Evolutionary conservation across 164 flowering plant genomes (phyloP).

Genomic region (Echeveria elegans): DNA sequence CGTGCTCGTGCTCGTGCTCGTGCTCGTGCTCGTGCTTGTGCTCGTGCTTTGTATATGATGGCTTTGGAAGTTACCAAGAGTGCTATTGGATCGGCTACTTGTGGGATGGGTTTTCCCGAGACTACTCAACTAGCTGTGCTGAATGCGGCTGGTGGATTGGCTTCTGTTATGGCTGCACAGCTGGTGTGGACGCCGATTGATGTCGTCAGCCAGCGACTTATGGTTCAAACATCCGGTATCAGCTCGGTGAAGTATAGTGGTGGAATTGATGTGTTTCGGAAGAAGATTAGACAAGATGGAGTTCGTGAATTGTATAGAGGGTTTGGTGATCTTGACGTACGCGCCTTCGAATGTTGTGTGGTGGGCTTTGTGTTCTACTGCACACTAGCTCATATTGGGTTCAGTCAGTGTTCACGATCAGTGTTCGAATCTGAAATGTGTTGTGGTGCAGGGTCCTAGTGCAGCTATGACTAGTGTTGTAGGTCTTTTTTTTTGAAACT

Average conservation of each 20-base stretch:
- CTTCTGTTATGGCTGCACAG: conserved; percentile 77
- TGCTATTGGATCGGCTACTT: conserved; percentile 43
- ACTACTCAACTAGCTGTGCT: conserved; percentile 52
- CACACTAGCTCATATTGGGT: conserved; percentile 28
- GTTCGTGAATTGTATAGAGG: conserved; percentile 40
- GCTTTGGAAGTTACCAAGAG: conserved; percentile 80
- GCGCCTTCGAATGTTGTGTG: conserved; percentile 57
- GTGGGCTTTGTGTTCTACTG: conserved; percentile 49
- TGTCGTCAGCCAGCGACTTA: conserved; percentile 74
- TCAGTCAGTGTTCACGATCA: conserved; percentile 45
- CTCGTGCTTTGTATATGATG: conserved; percentile 77
- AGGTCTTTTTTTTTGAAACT: too few species aligned
- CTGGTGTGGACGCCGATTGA: conserved; percentile 81
- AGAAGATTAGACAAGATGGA: conserved; percentile 32
- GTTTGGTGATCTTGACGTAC: conserved; percentile 40
- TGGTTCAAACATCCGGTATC: conserved; percentile 78
- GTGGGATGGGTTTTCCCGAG: conserved; percentile 47
- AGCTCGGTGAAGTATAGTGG: conserved; percentile 28
- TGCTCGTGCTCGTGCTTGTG: too few species aligned
- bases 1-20: too few species aligned
- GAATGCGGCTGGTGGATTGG: conserved; percentile 69
- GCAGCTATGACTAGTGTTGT: conserved; percentile 82
- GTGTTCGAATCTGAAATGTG: conserved; percentile 27
- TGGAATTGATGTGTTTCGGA: conserved; percentile 51
- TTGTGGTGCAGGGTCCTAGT: conserved; percentile 68